Evolutionary conservation across 108 stramenopile genomes (phyloP), one percentile per base, ranked within the genome.

Genomic region (Cyclotella choctawhatcheeana): DNA sequence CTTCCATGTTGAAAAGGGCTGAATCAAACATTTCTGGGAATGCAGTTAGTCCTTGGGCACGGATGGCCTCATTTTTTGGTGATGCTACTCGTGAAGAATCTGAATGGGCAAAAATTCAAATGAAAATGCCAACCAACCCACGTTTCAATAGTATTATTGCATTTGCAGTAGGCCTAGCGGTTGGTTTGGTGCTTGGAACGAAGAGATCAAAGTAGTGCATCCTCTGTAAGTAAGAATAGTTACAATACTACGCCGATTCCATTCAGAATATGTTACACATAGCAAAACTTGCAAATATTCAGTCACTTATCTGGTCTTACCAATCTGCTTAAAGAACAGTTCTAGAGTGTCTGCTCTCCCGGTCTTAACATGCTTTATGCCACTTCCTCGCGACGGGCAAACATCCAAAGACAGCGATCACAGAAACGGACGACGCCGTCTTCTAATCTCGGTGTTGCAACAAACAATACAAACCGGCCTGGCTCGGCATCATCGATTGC

Each of bases 21-120:
- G 69, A 79, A 43, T 79, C 78, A 5, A 67, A 72, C 62, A 12
- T 79, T 18, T 73, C 78, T 27, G 78, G 78, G 2, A 60, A 71
- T 26, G 27, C 78, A 3, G 5, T 73, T 0, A 37, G 64, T 18
- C 26, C 59, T 44, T 79, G 71, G 78, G 66, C 67, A 5, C 78
- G 65, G 0, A 67, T 72, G 70, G 27, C 45, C 43, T 79, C 78
- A 7, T 79, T 72, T 63, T 79, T 79, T 51, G 78, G 65, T 60
- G 78, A 43, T 56, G 30, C 55, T 30, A 31, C n/a, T 31, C 20
- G 55, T 52, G 37, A 12, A 40, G 37, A 40, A 40, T n/a, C n/a
- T n/a, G n/a, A n/a, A n/a, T n/a, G n/a, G n/a, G 37, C 37, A 48
- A 48, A n/a, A n/a, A n/a, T 48, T 8, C 16, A 48, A 17, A 17